A percentile compares a stretch with the other conserved stretches of the same genome.
Evolutionary conservation across 192 early-diverging fungal genomes (phyloP).

Genomic region (Coemansia javaensis): DNA sequence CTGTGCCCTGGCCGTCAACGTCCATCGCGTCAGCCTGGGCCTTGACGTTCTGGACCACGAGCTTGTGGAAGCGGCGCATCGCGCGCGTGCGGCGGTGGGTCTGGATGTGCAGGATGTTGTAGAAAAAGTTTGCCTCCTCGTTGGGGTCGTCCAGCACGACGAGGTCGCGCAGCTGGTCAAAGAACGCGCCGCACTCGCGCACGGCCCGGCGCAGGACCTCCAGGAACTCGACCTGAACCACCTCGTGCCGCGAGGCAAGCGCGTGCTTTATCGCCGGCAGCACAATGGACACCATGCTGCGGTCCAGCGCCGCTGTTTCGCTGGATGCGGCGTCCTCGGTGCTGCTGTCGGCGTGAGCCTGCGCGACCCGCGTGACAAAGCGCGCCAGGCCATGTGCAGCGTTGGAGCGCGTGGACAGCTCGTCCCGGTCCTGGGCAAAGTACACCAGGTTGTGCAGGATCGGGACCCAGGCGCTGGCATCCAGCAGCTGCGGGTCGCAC

Average conservation of each 20-base stretch:
- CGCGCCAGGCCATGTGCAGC: conserved; percentile 68
- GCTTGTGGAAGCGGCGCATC: conserved; percentile 64
- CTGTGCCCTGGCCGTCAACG: conserved; percentile 10
- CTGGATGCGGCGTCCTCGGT: conserved; percentile 11
- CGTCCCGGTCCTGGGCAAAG: conserved; percentile 75
- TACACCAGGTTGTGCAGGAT: conserved; percentile 83
- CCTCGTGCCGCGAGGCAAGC: conserved; percentile 26
- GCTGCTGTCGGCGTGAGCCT: conserved; percentile 4
- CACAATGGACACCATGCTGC: conserved; percentile 17
- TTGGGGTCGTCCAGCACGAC: conserved; percentile 32
- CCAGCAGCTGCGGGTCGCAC: conserved; percentile 45
- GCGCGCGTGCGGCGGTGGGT: conserved; percentile 87
- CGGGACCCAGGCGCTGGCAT: conserved; percentile 77
- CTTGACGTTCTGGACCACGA: conserved; percentile 7
- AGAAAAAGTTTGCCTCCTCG: conserved; percentile 84
- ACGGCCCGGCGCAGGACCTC: conserved; percentile 27
- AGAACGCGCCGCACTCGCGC: conserved; percentile 24
- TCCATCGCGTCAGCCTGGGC: conserved; percentile 22
- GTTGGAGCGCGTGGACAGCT: conserved; percentile 82
- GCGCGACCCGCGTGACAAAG: conserved; percentile 60
- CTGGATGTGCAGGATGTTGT: conserved; percentile 94
- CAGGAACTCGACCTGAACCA: conserved; percentile 35
- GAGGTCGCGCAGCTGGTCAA: conserved; percentile 43
- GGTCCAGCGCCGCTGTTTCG: conserved; percentile 13
- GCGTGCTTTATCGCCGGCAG: conserved; percentile 36